A percentile compares a stretch with the other conserved stretches of the same genome.
Evolutionary conservation across 148 eudicot genomes (phyloP).

Genomic region (Arctostaphylos glauca): DNA sequence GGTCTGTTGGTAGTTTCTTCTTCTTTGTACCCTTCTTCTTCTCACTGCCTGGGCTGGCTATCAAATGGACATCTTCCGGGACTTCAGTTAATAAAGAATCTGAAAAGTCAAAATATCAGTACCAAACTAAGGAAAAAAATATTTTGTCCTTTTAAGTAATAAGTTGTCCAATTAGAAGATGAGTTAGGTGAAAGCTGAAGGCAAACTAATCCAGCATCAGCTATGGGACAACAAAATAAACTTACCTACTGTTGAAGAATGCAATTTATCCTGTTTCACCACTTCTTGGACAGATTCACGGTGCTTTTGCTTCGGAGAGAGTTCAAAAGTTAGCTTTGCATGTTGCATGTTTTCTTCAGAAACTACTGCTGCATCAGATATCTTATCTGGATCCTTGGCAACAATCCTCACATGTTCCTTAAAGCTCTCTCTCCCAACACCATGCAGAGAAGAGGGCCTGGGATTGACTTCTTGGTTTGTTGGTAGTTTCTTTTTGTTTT

Average conservation of each 20-base stretch:
- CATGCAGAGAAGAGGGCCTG: slow-evolving; percentile 7
- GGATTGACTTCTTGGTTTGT: slow-evolving; percentile 10
- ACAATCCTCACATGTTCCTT: slow-evolving; percentile 11
- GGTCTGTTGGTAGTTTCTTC: slow-evolving; percentile 13
- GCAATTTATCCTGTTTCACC: slow-evolving; percentile 9
- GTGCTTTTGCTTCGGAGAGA: slow-evolving; percentile 6
- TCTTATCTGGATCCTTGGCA: slow-evolving; percentile 9
- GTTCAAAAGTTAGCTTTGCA: slow-evolving; percentile 5
- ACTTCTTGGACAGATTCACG: slow-evolving; percentile 14
- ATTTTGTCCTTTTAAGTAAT: no score
- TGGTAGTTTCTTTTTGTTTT: slow-evolving; percentile 13
- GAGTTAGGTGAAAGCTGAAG: not conserved
- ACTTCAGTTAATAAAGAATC: slow-evolving; percentile 9
- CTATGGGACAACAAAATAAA: not conserved
- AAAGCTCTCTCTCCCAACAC: slow-evolving; percentile 10
- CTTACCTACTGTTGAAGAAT: slow-evolving; percentile 19
- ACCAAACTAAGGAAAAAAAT: not conserved
- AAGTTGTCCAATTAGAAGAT: not conserved
- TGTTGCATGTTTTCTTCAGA: slow-evolving; percentile 11
- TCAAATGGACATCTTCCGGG: slow-evolving; percentile 16
- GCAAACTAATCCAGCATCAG: not conserved
- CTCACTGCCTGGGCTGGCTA: slow-evolving; percentile 9
- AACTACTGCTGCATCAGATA: slow-evolving; percentile 18
- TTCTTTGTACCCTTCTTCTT: slow-evolving; percentile 19
- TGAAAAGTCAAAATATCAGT: slow-evolving; percentile 11